Evolutionary conservation across 208 protist genomes (phyloP).

Genomic region (Lotmaria passim): DNA sequence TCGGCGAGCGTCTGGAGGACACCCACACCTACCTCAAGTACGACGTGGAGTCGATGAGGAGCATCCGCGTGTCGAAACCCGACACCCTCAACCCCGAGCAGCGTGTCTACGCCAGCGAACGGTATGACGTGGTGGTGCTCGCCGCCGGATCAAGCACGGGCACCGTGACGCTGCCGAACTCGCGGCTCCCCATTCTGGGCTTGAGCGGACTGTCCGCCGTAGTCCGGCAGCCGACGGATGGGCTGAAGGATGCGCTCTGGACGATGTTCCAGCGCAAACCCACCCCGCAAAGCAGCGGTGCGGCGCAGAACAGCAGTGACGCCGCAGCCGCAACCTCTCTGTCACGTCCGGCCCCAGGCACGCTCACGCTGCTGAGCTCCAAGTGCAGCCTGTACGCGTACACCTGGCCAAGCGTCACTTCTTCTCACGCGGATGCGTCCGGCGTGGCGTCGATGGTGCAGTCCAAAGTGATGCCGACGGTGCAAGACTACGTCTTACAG

Average conservation of each 20-base stretch:
- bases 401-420: slow-evolving; percentile 14
- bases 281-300: neutral
- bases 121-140: slow-evolving; percentile 85
- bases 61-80: slow-evolving; percentile 52
- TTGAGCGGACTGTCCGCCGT: slow-evolving; percentile 55
- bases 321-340: neutral
- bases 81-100: slow-evolving; percentile 27
- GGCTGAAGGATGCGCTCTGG: slow-evolving; percentile 31
- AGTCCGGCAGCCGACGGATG: slow-evolving; percentile 29
- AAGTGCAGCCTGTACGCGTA: slow-evolving; percentile 51
- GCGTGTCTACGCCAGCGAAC: slow-evolving; percentile 35
- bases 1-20: slow-evolving; percentile 59
- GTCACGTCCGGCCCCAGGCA: slow-evolving; percentile 11
- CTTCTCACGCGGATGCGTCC: neutral
- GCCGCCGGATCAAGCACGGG: slow-evolving; percentile 67
- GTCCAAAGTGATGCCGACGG: slow-evolving; percentile 17
- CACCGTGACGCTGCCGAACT: slow-evolving; percentile 54
- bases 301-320: too few species aligned
- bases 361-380: slow-evolving; percentile 33
- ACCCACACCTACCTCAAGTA: slow-evolving; percentile 66
- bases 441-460: slow-evolving; percentile 15
- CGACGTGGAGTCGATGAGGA: slow-evolving; percentile 61
- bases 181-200: slow-evolving; percentile 70
- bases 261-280: slow-evolving; percentile 32
- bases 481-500: slow-evolving; percentile 35